Base-by-base conservation (phyloP, 2,329 filamentous ascomycete species). In the Neopestalotiopsis sp. region DNA sequence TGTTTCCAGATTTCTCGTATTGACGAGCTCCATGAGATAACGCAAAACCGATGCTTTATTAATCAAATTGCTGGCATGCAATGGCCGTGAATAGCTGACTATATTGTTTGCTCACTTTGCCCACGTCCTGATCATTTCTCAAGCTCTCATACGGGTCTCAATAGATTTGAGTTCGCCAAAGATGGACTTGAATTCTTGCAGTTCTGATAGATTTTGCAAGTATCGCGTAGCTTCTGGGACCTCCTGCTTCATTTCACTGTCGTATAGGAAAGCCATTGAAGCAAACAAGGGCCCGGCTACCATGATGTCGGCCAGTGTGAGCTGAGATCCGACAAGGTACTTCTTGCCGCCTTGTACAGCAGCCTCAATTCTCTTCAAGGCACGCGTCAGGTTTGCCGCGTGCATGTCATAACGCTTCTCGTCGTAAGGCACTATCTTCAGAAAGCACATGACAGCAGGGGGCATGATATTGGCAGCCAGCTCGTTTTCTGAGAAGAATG, bases 401-500 rank as follows among this genome's bases (percentile, higher is more conserved):
- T 6, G 58, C 40, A 34, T 13, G 24, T 75, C 63, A 70, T 78
- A 79, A 20, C 66, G 52, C 3, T 66, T 67, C 71, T 77, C 71
- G 61, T 81, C 76, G 65, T 67, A 75, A 1, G 76, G 73, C 5
- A 69, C 42, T 7, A 78, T 3, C 72, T 81, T 80, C 62, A 73
- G 57, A n/a, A 78, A 3, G 3, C 65, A 52, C 78, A 79, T 78
- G 49, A 74, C 14, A n/a, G 74, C 49, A 1, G 71, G 58, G 4
- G 74, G 73, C 4, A 73, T 38, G 7, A 73, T 5, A 70, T 76
- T 74, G 42, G 66, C 28, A 30, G 66, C 56, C 14, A 82, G 64
- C 74, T 83, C 81, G 61, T 72, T 74, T 69, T 84, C 80, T 14
- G 81, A 74, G 71, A 82, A 84, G 67, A 72, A 76, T n/a, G 81